These are phyloP conservation scores for Globisporangium barbulae DNA, from an alignment of 352 stramenopile genomes.

Conservation along the genomic window DNA sequence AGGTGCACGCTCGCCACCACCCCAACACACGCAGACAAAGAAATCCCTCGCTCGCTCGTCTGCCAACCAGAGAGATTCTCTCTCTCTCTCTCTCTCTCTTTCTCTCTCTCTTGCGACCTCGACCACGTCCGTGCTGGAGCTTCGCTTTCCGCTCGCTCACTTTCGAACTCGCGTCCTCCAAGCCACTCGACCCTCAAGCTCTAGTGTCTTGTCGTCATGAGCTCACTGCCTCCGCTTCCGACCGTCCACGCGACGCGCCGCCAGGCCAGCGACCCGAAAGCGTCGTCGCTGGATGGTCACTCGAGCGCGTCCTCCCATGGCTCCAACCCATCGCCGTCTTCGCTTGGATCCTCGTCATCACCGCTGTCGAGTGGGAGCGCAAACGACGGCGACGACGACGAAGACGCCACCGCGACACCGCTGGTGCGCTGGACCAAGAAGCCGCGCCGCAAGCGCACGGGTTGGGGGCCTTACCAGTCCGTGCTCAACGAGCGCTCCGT, in stretches of 20 bases:
- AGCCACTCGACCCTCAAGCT: background rate
- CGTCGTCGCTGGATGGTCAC: background rate
- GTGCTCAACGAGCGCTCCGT: conserved; percentile 27
- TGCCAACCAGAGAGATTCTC: background rate
- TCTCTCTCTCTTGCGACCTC: background rate
- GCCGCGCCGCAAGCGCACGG: conserved; percentile 4
- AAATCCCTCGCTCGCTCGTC: background rate
- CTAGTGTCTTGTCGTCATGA: background rate
- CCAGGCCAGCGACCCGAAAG: background rate
- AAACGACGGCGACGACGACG: background rate
- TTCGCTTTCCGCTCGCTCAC: background rate
- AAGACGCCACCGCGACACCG: background rate
- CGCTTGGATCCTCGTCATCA: background rate
- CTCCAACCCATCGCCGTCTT: background rate
- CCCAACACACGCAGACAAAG: too few relatives aligned
- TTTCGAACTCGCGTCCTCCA: background rate
- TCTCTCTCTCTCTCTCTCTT: background rate
- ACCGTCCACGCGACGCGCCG: background rate
- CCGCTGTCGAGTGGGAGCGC: background rate
- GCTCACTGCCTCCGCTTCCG: background rate
- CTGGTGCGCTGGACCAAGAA: conserved; percentile 12
- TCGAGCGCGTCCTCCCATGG: background rate
- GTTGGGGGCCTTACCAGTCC: conserved; percentile 19
- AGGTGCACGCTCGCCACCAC: too few relatives aligned
- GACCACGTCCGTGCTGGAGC: too few relatives aligned